A percentile compares a stretch with the other conserved stretches of the same genome.
These are phyloP conservation scores for Neurospora sp. DNA, from an alignment of 495 filamentous ascomycete genomes.

Conservation along the genomic window DNA sequence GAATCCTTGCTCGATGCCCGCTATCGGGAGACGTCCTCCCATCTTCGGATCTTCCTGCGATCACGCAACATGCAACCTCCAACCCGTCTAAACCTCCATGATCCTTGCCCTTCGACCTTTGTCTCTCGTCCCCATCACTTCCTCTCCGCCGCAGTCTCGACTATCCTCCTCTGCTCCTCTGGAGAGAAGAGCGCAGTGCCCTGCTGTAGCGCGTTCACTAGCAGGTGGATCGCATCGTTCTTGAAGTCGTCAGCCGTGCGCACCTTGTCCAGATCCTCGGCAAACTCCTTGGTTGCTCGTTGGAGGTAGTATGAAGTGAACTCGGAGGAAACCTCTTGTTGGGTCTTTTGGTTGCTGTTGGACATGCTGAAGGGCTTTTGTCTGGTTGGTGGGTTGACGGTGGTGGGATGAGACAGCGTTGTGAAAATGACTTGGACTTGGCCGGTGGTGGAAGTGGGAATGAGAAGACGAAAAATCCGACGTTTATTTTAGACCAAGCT, in stretches of 20 bases:
- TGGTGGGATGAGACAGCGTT: not conserved
- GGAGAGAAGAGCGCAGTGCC: conserved; percentile 40
- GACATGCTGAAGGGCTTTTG: conserved; percentile 3
- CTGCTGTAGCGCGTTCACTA: conserved; percentile 57
- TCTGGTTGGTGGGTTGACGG: not conserved
- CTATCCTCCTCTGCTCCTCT: conserved; percentile 32
- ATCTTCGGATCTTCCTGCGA: not conserved
- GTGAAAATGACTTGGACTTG: not conserved
- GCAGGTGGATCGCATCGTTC: conserved; percentile 46
- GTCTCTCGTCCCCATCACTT: not conserved
- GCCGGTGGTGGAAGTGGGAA: not conserved
- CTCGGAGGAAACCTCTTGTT: conserved; percentile 28
- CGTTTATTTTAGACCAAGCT: not conserved
- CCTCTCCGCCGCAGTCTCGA: conserved; percentile 8
- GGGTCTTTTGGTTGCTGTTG: conserved; percentile 17
- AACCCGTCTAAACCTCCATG: not conserved
- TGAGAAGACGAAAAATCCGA: not conserved
- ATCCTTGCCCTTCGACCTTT: not conserved
- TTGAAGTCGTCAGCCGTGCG: conserved; percentile 58
- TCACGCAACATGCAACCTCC: not conserved
- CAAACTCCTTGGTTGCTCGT: conserved; percentile 54
- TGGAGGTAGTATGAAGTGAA: conserved; percentile 59
- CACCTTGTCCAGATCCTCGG: conserved; percentile 59
- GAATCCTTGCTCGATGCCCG: not conserved
- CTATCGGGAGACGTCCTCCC: not conserved